Evolutionary conservation across 257 asterid species (phyloP).

Genomic region (Scutellaria barbata): DNA sequence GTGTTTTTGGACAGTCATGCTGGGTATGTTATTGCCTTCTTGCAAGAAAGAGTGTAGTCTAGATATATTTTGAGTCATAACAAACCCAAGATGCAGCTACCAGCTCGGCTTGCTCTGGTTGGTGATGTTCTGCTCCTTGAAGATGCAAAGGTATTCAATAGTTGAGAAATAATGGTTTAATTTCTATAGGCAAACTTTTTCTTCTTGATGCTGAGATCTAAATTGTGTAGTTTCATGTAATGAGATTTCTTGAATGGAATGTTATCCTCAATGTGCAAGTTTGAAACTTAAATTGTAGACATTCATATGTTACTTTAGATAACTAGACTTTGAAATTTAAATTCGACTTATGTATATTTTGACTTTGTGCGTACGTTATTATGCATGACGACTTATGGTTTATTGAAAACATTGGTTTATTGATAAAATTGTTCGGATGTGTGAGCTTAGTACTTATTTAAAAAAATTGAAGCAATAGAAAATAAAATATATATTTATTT

Average conservation of each 20-base stretch:
- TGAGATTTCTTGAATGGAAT: background rate
- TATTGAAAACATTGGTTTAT: too few species aligned
- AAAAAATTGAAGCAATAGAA: too few species aligned
- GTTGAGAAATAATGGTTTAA: background rate
- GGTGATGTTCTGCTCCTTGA: conserved; percentile 75
- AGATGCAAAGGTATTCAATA: conserved; percentile 66
- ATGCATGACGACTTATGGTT: too few species aligned
- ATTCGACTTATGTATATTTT: too few species aligned
- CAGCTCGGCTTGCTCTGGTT: conserved; percentile 83
- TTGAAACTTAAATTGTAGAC: too few species aligned
- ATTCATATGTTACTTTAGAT: too few species aligned
- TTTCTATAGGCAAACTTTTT: background rate
- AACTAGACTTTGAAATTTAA: too few species aligned
- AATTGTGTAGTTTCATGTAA: conserved; percentile 20
- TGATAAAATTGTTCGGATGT: too few species aligned
- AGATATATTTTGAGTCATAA: background rate
- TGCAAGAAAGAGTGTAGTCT: conserved; percentile 21
- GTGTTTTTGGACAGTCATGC: conserved; percentile 2
- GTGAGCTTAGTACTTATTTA: too few species aligned
- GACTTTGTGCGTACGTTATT: too few species aligned
- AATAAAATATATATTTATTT: too few species aligned
- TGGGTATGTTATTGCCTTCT: conserved; percentile 21
- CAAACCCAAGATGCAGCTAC: conserved; percentile 56
- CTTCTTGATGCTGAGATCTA: conserved; percentile 27
- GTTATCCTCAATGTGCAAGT: conserved; percentile 1